Base-by-base conservation (phyloP, 1,139 yeast species). In the Candida anutae region DNA sequence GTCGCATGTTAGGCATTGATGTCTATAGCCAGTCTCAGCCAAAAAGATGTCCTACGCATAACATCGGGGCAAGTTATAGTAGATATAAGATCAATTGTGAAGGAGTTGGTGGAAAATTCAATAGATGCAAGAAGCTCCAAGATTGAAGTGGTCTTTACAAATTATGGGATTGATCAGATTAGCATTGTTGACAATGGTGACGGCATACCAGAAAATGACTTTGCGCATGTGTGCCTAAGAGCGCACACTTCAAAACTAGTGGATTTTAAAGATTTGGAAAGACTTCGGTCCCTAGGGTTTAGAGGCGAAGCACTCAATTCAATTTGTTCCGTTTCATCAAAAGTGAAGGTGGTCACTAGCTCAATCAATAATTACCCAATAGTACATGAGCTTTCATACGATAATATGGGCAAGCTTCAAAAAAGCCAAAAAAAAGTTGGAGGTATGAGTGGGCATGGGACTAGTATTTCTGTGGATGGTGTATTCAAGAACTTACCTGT, bases 41-140 rank as follows among this genome's bases (percentile, higher is more conserved):
- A 31, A 4, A 40, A 45, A 5, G 83, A 80, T 40, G 66, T 87
- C 6, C 85, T 82, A 39, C 64, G 69, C 34, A 73, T 90, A 32
- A 85, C 96, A 0, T 84, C 96, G 0, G 96, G 96, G 0, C 97
- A 90, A 50, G 97, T 90, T 13, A 82, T 90, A 15, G 72, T 78
- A 5, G 95, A 84, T 43, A 55, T 90, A 21, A 62, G 74, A 0
- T 74, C 88, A 1, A 81, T 84, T 0, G 75, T 81, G 19, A 90
- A 90, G 47, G 98, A 90, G 50, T 57, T 88, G 8, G 64, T 90
- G 2, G 98, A 90, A 45, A 90, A 90, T 48, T 61, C 94, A 24
- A 59, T 90, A 6, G 97, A 88, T 53, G 94, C 96, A 0, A 50
- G 63, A 16, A 71, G 94, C 15, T 62, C 73, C 1, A 69, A 70